A percentile compares a stretch with the other conserved stretches of the same genome.
Evolutionary conservation across 352 stramenopile genomes (phyloP).

Genomic region (Globisporangium middletonii): DNA sequence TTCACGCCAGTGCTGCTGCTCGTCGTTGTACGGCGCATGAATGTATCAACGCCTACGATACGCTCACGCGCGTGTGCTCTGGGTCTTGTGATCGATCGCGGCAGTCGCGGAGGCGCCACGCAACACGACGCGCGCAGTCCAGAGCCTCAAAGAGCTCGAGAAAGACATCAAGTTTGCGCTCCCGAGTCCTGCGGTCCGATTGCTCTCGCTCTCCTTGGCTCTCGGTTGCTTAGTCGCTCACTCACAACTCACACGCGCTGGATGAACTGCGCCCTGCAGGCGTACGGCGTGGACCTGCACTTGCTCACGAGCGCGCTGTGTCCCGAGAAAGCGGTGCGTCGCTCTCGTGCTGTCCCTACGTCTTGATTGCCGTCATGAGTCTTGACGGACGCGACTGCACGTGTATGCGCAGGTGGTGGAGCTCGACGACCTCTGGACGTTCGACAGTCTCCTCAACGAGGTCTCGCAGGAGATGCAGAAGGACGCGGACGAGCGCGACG

Average conservation of each 20-base stretch:
- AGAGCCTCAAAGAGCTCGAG: slow-evolving; percentile 76
- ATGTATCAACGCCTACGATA: no score
- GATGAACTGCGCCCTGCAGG: slow-evolving; percentile 14
- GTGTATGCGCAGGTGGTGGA: slow-evolving; percentile 25
- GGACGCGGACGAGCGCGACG: slow-evolving; percentile 72
- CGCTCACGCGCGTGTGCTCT: background rate
- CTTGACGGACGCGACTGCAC: no score
- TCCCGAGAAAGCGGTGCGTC: slow-evolving; percentile 41
- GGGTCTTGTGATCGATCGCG: background rate
- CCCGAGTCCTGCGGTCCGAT: slow-evolving; percentile 36
- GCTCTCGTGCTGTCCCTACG: no score
- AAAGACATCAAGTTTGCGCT: slow-evolving; percentile 76
- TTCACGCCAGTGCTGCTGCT: background rate
- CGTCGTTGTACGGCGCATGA: background rate
- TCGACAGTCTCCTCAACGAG: slow-evolving; percentile 71
- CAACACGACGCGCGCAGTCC: slow-evolving; percentile 56
- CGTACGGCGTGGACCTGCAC: slow-evolving; percentile 56
- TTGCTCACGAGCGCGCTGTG: slow-evolving; percentile 60
- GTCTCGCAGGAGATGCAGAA: slow-evolving; percentile 78
- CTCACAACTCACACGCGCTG: background rate
- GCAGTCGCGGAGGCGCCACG: slow-evolving; percentile 72
- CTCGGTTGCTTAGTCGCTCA: background rate
- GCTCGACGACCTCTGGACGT: slow-evolving; percentile 66
- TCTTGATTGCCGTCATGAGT: no score
- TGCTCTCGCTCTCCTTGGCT: background rate